Evolutionary conservation across 768 basidiomycete genomes (phyloP).

Genomic region (Udeniomyces megalosporus): DNA sequence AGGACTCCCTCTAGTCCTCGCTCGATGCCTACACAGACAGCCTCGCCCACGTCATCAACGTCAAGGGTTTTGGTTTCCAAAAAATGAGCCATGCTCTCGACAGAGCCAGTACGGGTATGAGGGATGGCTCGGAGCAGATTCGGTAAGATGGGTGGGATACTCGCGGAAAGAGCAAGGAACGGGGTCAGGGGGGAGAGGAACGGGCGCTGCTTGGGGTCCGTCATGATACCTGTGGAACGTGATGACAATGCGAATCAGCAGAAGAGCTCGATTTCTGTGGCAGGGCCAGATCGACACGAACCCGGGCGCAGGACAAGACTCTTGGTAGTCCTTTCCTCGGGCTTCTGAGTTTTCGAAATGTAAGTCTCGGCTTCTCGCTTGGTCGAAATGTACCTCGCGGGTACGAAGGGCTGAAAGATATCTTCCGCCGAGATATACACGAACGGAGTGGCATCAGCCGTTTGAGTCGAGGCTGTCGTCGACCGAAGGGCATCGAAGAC

Average conservation of each 20-base stretch:
- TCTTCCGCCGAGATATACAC: conserved; percentile 93
- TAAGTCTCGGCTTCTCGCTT: conserved; percentile 75
- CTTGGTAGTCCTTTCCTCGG: neutral
- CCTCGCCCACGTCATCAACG: conserved; percentile 84
- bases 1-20: neutral
- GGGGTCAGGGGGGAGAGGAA: conserved; percentile 70
- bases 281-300: no score
- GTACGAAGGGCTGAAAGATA: conserved; percentile 71
- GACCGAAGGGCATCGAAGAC: conserved; percentile 51
- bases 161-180: conserved; percentile 62
- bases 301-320: conserved; percentile 63
- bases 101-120: conserved; percentile 24
- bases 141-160: conserved; percentile 52
- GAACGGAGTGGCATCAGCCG: conserved; percentile 36
- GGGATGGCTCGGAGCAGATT: conserved; percentile 42
- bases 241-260: neutral
- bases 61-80: conserved; percentile 80
- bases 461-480: neutral
- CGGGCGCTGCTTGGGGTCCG: conserved; percentile 89
- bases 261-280: no score
- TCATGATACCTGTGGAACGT: conserved; percentile 57
- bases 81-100: conserved; percentile 29
- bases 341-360: conserved; percentile 34
- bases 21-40: conserved; percentile 35
- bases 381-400: conserved; percentile 74